Conservation (phyloP, 495 filamentous ascomycete species). For the Clohesyomyces aquaticus region DNA sequence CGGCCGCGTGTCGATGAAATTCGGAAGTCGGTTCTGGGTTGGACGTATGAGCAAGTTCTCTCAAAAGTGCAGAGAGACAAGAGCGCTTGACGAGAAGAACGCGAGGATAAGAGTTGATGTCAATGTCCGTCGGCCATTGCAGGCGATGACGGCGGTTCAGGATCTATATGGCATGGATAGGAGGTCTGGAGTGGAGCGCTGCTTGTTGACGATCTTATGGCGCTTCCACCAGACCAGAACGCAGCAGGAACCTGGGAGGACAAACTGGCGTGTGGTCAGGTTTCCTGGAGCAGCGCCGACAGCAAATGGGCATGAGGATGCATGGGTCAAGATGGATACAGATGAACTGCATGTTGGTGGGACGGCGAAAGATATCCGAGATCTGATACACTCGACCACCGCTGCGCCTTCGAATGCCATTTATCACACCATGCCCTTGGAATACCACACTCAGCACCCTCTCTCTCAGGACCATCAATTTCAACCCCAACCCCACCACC, state of each 20-base stretch:
- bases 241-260: slow-evolving; percentile 15
- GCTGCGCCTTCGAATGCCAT: not conserved
- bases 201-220: slow-evolving; percentile 33
- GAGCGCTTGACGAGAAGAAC: slow-evolving; percentile 9
- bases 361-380: not conserved
- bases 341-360: slow-evolving; percentile 11
- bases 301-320: no score
- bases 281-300: slow-evolving; percentile 23
- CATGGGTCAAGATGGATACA: slow-evolving; percentile 19
- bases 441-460: slow-evolving; percentile 7
- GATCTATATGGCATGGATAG: slow-evolving; percentile 21
- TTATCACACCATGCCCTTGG: slow-evolving; percentile 19
- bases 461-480: no score
- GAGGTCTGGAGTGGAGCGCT: slow-evolving; percentile 3
- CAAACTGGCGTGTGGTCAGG: slow-evolving; percentile 28
- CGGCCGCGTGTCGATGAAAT: slow-evolving; percentile 30
- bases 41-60: slow-evolving; percentile 33
- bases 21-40: slow-evolving; percentile 48
- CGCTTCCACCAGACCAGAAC: slow-evolving; percentile 28
- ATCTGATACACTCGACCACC: not conserved
- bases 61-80: slow-evolving; percentile 29
- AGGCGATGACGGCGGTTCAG: slow-evolving; percentile 32
- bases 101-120: slow-evolving; percentile 13
- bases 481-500: no score
- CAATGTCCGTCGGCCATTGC: slow-evolving; percentile 20